These are phyloP conservation scores for Clathrus columnatus DNA, from an alignment of 768 basidiomycete genomes.

Conservation along the genomic window DNA sequence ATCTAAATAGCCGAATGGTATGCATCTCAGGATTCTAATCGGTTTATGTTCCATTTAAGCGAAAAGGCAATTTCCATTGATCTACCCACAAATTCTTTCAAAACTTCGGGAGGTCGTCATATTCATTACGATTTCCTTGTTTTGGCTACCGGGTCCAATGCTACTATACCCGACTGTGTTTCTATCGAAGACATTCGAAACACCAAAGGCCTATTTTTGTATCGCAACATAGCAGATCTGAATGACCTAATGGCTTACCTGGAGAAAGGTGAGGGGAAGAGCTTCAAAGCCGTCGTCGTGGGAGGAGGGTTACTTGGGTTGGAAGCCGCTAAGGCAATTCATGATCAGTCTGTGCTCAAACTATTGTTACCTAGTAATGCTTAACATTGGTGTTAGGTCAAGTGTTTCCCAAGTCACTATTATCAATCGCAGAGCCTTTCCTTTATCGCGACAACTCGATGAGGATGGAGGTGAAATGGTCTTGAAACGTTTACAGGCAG, in stretches of 20 bases:
- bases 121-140: conserved; percentile 54
- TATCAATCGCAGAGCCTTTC: conserved; percentile 42
- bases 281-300: conserved; percentile 42
- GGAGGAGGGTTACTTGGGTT: conserved; percentile 67
- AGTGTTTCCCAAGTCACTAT: conserved; percentile 41
- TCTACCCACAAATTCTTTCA: conserved; percentile 32
- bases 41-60: conserved; percentile 44
- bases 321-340: conserved; percentile 66
- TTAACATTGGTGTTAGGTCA: conserved; percentile 8
- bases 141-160: conserved; percentile 61
- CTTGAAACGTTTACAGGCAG: conserved; percentile 45
- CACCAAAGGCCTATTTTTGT: conserved; percentile 57
- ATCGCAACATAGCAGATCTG: conserved; percentile 63
- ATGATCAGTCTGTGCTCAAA: conserved; percentile 39
- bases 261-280: conserved; percentile 31
- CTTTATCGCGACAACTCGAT: conserved; percentile 52
- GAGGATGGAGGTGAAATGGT: conserved; percentile 52
- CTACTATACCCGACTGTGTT: conserved; percentile 52
- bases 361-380: neutral
- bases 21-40: conserved; percentile 43
- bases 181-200: conserved; percentile 29
- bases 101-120: conserved; percentile 35
- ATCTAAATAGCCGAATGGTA: conserved; percentile 44
- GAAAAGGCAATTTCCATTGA: conserved; percentile 38
- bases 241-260: conserved; percentile 55